phyloP scores from a whole-genome alignment of 164 flowering plant genomes.

The Nymphaea thermarum region DNA sequence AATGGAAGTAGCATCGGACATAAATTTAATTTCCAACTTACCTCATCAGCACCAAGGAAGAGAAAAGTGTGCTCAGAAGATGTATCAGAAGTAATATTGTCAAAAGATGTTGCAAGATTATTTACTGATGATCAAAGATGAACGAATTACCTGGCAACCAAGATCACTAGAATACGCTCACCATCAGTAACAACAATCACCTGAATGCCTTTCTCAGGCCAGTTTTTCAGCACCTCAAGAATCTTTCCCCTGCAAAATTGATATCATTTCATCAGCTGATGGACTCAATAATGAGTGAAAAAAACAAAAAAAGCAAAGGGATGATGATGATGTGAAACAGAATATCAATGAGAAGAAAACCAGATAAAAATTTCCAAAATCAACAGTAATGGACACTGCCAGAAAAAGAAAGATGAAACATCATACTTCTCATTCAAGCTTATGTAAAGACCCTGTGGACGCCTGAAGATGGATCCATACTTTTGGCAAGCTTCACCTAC shows the following conservation, averaged over 20 bases:
- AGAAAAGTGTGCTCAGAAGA: slow-evolving; percentile 59
- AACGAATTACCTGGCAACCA: slow-evolving; percentile 58
- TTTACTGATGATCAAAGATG: too few relatives aligned
- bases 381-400: too few relatives aligned
- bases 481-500: slow-evolving; percentile 94
- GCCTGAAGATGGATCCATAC: slow-evolving; percentile 76
- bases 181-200: slow-evolving; percentile 91
- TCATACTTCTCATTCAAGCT: slow-evolving; percentile 73
- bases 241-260: slow-evolving; percentile 51
- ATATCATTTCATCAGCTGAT: too few relatives aligned
- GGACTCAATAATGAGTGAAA: too few relatives aligned
- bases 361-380: too few relatives aligned
- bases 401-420: too few relatives aligned
- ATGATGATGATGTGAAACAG: too few relatives aligned
- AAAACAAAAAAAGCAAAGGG: too few relatives aligned
- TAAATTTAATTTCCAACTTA: slow-evolving; percentile 8
- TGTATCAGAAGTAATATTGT: too few relatives aligned
- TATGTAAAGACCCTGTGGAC: slow-evolving; percentile 81
- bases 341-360: too few relatives aligned
- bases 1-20: not conserved
- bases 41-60: slow-evolving; percentile 95
- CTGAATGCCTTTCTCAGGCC: slow-evolving; percentile 85
- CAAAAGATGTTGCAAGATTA: too few relatives aligned
- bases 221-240: slow-evolving; percentile 73
- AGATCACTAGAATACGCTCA: slow-evolving; percentile 85